Base-by-base conservation (phyloP, 1,139 yeast species). In the Debaryomyces robertsiae region DNA sequence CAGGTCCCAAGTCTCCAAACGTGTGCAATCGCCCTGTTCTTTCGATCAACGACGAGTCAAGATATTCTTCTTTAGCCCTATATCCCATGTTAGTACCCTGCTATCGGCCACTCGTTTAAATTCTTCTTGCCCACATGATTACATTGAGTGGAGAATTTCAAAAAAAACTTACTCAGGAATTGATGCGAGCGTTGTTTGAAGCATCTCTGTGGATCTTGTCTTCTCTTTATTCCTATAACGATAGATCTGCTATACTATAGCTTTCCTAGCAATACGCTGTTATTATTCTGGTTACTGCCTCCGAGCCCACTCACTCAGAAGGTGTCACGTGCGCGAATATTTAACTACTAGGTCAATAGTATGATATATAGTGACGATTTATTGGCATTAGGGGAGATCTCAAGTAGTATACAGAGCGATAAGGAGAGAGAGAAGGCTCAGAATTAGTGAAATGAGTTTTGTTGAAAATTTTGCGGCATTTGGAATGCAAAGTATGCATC, bases 1-100 rank as follows among this genome's bases (percentile, higher is more conserved):
- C 91, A 0, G 96, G 96, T 0, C 98, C 98, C 40, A 93, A 62
- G 42, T 79, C 84, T 32, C 43, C 48, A 44, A 73, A 69, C 16
- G 72, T 60, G 41, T 67, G 73, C 38, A 79, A 58, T 41, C 82
- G 68, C 29, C 77, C 63, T 1, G 82, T 76, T 49, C 84, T 63
- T 54, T 77, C 82, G 30, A 69, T 65, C 28, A 79, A 55, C 2
- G 80, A 73, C 23, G 77, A 66, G 11, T 81, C 81, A 29, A 70
- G 63, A 47, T 67, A 66, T 44, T 72, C 78, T 50, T 79, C 83
- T 38, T 69, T 65, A 31, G 79, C 82, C 59, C 74, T 67, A 44
- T 28, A 32, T 10, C 13, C 15, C 15, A 15, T 27, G 55, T 50
- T 50, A 50, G 55, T 45, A 44, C 28, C 13, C 22, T 19, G 22